A percentile compares a stretch with the other conserved stretches of the same genome.
Evolutionary conservation across 305 asterid genomes (phyloP).

Genomic region (Andrographis paniculata): DNA sequence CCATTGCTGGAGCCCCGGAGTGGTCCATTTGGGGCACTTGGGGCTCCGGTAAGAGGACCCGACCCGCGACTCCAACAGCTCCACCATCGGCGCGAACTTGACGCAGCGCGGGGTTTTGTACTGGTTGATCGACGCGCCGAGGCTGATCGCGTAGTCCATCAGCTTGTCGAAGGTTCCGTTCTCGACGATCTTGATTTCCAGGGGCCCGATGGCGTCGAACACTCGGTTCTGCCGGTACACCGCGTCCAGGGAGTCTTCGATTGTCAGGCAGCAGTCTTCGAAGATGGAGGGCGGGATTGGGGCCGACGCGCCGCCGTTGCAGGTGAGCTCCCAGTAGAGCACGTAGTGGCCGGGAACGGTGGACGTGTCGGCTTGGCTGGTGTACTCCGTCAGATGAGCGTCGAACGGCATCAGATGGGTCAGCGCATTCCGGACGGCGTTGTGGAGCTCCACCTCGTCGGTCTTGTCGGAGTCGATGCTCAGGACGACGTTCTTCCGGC

Average conservation of each 20-base stretch:
- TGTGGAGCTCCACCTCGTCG: not conserved
- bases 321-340: not conserved
- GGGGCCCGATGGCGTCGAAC: constrained; percentile 18
- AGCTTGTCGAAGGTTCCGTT: constrained; percentile 22
- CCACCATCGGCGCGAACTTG: constrained; percentile 10
- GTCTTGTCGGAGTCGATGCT: constrained; percentile 2
- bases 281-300: not conserved
- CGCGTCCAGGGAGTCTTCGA: not conserved
- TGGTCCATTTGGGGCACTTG: constrained; percentile 16
- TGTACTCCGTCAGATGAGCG: not conserved
- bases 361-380: not conserved
- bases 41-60: constrained; percentile 15
- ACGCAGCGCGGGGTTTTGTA: not conserved
- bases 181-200: constrained; percentile 21
- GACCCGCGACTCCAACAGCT: constrained; percentile 13
- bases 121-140: constrained; percentile 2
- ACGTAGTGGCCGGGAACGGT: not conserved
- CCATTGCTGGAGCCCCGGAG: constrained; percentile 29
- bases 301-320: not conserved
- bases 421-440: not conserved
- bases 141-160: constrained; percentile 16
- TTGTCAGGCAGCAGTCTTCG: not conserved
- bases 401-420: constrained; percentile 1
- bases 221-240: constrained; percentile 12
- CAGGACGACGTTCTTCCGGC: not conserved